Evolutionary conservation across 164 flowering plant species (phyloP).

Genomic region (Magnolia sinica): DNA sequence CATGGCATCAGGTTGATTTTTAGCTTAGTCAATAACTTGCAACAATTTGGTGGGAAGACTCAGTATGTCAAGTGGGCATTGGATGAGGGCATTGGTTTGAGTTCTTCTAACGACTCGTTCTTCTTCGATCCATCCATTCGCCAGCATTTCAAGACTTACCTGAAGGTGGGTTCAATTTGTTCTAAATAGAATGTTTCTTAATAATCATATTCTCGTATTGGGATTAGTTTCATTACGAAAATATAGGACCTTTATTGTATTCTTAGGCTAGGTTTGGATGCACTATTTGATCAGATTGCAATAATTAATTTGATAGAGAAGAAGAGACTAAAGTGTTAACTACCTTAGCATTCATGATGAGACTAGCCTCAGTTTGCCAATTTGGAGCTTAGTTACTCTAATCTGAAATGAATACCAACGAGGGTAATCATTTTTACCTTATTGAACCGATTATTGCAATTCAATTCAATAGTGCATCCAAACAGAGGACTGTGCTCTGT

Average conservation of each 20-base stretch:
- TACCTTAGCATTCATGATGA: not conserved
- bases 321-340: not conserved
- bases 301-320: not conserved
- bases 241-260: not conserved
- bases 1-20: conserved; percentile 72
- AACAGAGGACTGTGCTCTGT: not conserved
- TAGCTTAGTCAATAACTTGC: conserved; percentile 86
- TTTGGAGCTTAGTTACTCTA: not conserved
- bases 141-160: conserved; percentile 66
- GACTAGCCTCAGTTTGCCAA: not conserved
- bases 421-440: not conserved
- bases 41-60: conserved; percentile 92
- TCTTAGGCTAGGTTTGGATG: not conserved
- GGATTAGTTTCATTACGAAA: not conserved
- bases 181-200: not conserved
- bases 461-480: not conserved
- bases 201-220: not conserved
- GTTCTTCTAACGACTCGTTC: conserved; percentile 93
- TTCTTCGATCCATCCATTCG: conserved; percentile 88
- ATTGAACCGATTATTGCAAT: not conserved
- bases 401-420: not conserved
- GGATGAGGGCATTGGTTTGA: conserved; percentile 77
- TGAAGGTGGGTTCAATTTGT: conserved; percentile 46
- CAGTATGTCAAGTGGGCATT: conserved; percentile 96
- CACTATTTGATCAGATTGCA: not conserved